phyloP scores from a whole-genome alignment of 257 asterid species.

The Cruciata laevipes region DNA sequence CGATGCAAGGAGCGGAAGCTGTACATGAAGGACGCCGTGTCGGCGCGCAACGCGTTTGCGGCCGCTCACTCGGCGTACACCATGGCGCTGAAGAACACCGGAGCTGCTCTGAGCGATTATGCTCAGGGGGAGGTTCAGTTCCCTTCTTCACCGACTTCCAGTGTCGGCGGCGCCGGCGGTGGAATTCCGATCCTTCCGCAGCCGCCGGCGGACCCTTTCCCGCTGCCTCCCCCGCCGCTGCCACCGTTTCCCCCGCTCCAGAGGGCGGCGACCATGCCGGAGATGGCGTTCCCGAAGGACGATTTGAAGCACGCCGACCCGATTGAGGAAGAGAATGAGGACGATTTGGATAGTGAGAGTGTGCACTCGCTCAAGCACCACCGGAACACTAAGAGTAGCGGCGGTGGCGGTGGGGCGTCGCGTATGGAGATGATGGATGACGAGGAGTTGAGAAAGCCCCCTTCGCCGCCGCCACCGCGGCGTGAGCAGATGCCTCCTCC shows the following conservation, averaged over 20 bases:
- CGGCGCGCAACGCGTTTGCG: constrained; percentile 79
- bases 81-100: constrained; percentile 78
- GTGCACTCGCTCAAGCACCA: constrained; percentile 48
- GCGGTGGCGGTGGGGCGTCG: constrained; percentile 39
- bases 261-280: constrained; percentile 85
- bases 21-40: constrained; percentile 76
- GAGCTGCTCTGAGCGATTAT: constrained; percentile 90
- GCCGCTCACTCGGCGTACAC: constrained; percentile 87
- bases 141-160: constrained; percentile 23
- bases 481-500: background rate
- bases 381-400: constrained; percentile 38
- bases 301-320: constrained; percentile 45
- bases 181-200: constrained; percentile 32
- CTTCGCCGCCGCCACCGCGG: constrained; percentile 20
- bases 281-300: constrained; percentile 41
- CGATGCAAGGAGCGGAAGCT: constrained; percentile 89
- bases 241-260: constrained; percentile 47
- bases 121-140: constrained; percentile 70
- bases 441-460: constrained; percentile 33
- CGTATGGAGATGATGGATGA: constrained; percentile 26
- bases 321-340: constrained; percentile 78
- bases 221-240: constrained; percentile 68
- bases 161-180: constrained; percentile 18
- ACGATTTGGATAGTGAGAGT: constrained; percentile 45
- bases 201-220: constrained; percentile 45